phyloP scores from a whole-genome alignment of 441 rosid species.

The Heliophila coronopifolia region DNA sequence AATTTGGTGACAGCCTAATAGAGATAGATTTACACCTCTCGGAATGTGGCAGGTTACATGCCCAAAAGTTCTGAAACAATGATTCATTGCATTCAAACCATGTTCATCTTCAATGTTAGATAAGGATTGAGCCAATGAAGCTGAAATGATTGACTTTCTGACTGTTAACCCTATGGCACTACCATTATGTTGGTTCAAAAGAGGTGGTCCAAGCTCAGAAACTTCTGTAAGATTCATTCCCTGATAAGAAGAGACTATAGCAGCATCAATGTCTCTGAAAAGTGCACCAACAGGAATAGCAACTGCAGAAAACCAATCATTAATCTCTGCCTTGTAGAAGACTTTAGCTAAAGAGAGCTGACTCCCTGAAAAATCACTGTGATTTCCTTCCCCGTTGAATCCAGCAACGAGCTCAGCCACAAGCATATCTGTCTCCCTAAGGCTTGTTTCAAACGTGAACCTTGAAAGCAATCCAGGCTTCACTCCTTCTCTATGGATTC shows the following conservation, averaged over 20 bases:
- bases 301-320: constrained; percentile 62
- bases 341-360: constrained; percentile 63
- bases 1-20: constrained; percentile 51
- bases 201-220: constrained; percentile 62
- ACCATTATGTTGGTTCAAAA: constrained; percentile 49
- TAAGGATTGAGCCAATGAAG: constrained; percentile 59
- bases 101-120: constrained; percentile 34
- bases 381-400: constrained; percentile 31
- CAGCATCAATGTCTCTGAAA: constrained; percentile 52
- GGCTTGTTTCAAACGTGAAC: constrained; percentile 56
- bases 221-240: constrained; percentile 50
- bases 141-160: constrained; percentile 49
- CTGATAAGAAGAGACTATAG: constrained; percentile 38
- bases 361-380: constrained; percentile 31
- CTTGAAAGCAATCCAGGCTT: constrained; percentile 52
- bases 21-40: constrained; percentile 45
- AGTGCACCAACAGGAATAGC: constrained; percentile 77
- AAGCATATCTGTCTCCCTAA: constrained; percentile 54
- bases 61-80: constrained; percentile 56
- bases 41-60: constrained; percentile 58
- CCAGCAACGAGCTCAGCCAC: constrained; percentile 56
- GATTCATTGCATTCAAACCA: constrained; percentile 25
- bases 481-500: constrained; percentile 47
- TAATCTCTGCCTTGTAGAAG: constrained; percentile 46
- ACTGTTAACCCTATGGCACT: constrained; percentile 52